Percentiles rank a stretch among this genome's conserved stretches.
phyloP scores from a whole-genome alignment of 2,329 filamentous ascomycete genomes.

The Leptodontidium sp. region DNA sequence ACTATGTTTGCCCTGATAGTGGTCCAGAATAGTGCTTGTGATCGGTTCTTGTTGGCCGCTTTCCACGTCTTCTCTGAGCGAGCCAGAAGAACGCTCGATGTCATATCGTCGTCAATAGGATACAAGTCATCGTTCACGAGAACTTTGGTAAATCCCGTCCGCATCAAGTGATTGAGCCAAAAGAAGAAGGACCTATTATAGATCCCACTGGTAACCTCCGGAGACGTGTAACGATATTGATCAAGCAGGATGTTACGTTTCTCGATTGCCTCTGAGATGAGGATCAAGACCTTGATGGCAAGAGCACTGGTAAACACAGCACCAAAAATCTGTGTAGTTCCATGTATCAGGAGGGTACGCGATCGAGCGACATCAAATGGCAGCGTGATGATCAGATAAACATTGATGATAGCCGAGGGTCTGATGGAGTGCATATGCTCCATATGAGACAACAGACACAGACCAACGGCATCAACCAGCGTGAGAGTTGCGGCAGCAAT shows the following conservation, averaged over 20 bases:
- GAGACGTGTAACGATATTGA: constrained; percentile 45
- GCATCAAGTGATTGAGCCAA: constrained; percentile 51
- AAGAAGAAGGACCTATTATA: constrained; percentile 50
- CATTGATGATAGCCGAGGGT: constrained; percentile 39
- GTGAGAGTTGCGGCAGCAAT: constrained; percentile 34
- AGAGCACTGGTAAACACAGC: constrained; percentile 49
- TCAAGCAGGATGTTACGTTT: constrained; percentile 49
- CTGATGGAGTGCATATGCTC: constrained; percentile 41
- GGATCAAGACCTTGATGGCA: constrained; percentile 47
- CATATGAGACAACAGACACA: constrained; percentile 38
- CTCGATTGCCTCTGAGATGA: constrained; percentile 50
- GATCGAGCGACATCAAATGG: constrained; percentile 40
- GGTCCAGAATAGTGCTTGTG: constrained; percentile 35
- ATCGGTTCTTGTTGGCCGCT: constrained; percentile 20
- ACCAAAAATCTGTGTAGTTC: constrained; percentile 44
- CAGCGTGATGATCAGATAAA: constrained; percentile 41
- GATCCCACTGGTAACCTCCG: constrained; percentile 51
- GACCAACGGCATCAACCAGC: constrained; percentile 33
- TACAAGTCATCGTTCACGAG: constrained; percentile 49
- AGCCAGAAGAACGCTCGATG: constrained; percentile 26
- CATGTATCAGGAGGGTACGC: constrained; percentile 40
- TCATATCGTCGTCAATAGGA: constrained; percentile 46
- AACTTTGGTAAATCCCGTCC: constrained; percentile 48
- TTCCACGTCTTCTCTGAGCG: constrained; percentile 34
- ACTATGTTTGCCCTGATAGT: constrained; percentile 35